A percentile compares a stretch with the other conserved stretches of the same genome.
Evolutionary conservation across 768 basidiomycete species (phyloP).

Genomic region (Trametes maxima): DNA sequence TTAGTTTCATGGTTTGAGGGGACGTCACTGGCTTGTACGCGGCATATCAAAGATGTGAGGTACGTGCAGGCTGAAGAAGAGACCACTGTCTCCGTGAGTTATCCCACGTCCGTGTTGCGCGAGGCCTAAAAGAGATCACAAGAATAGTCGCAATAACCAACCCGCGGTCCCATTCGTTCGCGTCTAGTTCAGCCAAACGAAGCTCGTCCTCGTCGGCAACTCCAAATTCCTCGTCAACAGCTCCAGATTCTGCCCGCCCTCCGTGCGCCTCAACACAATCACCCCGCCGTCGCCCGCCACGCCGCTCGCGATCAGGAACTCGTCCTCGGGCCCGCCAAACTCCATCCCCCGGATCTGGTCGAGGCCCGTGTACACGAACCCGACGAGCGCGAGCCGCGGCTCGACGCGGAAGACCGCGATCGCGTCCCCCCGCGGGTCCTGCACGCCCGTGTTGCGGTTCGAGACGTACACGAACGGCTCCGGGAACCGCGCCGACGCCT

Average conservation of each 20-base stretch:
- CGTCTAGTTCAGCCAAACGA: slow-evolving; percentile 48
- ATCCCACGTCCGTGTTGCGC: too few species aligned
- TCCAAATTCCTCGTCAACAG: slow-evolving; percentile 56
- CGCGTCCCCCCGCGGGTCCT: slow-evolving; percentile 58
- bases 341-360: slow-evolving; percentile 69
- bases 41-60: too few species aligned
- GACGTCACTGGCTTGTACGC: too few species aligned
- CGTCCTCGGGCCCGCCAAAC: slow-evolving; percentile 51
- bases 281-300: slow-evolving; percentile 56
- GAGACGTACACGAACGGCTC: slow-evolving; percentile 64
- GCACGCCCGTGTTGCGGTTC: slow-evolving; percentile 60
- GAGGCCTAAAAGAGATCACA: too few species aligned
- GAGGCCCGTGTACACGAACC: slow-evolving; percentile 63
- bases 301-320: slow-evolving; percentile 58
- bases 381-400: slow-evolving; percentile 45
- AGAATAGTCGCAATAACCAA: too few species aligned
- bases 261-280: slow-evolving; percentile 54
- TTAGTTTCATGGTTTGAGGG: too few species aligned
- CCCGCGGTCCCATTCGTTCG: neutral
- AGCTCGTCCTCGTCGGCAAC: slow-evolving; percentile 52
- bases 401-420: slow-evolving; percentile 62
- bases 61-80: too few species aligned
- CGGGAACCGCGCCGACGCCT: slow-evolving; percentile 47
- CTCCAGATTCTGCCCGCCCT: slow-evolving; percentile 53
- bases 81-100: too few species aligned